Evolutionary conservation across 129 eudicot species (phyloP).

Genomic region (Centaurea solstitialis): DNA sequence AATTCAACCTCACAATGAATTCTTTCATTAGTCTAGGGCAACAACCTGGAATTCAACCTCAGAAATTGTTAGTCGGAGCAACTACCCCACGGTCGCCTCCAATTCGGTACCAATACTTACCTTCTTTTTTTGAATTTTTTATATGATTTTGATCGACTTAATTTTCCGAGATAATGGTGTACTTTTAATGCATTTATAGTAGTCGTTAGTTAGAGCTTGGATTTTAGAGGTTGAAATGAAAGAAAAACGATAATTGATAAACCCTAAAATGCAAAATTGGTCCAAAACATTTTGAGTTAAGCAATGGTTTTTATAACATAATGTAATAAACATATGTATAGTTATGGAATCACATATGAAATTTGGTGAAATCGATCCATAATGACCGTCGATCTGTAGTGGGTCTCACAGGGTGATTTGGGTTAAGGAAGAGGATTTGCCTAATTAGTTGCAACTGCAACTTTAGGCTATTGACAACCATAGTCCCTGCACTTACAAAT

Average conservation of each 20-base stretch:
- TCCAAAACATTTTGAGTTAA: background rate
- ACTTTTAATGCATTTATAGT: background rate
- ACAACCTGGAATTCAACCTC: background rate
- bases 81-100: background rate
- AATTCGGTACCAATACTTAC: background rate
- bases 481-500: background rate
- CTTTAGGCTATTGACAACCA: background rate
- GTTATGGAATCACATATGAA: background rate
- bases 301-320: no score
- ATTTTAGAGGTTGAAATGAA: background rate
- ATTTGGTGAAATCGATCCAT: background rate
- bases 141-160: background rate
- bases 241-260: background rate
- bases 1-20: background rate
- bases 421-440: background rate
- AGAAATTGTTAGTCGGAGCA: background rate
- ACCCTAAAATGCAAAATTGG: background rate
- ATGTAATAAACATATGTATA: background rate
- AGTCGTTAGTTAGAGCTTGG: background rate
- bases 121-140: background rate
- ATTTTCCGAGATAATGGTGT: background rate
- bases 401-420: background rate
- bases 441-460: background rate
- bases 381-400: background rate
- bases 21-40: background rate